Evolutionary conservation across 225 moss, liverwort and hornwort genomes (phyloP).

Genomic region (Pseudoscleropodium purum): DNA sequence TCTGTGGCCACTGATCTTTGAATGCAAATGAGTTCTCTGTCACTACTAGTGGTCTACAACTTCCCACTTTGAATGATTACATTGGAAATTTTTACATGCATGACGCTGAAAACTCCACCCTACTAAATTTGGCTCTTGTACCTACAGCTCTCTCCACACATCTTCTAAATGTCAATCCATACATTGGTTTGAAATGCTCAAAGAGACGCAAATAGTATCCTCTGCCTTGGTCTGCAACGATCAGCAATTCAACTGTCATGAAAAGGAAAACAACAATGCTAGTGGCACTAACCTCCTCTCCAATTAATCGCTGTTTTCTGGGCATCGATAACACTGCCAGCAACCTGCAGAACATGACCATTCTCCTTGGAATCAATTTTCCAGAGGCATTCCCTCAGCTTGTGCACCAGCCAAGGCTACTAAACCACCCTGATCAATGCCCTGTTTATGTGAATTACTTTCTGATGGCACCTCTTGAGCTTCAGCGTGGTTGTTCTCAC

Average conservation of each 20-base stretch:
- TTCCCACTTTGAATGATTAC: neutral
- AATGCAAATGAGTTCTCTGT: neutral
- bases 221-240: neutral
- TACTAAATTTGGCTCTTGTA: neutral
- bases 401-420: slow-evolving; percentile 29
- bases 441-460: slow-evolving; percentile 14
- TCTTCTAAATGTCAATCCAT: neutral
- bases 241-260: neutral
- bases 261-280: neutral
- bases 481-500: slow-evolving; percentile 10
- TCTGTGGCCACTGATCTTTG: neutral
- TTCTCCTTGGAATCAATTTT: slow-evolving; percentile 13
- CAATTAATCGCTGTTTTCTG: neutral
- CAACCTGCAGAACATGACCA: slow-evolving; percentile 21
- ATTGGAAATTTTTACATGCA: neutral
- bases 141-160: neutral
- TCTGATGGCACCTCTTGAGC: slow-evolving; percentile 14
- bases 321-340: slow-evolving; percentile 15
- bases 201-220: neutral
- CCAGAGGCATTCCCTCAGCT: slow-evolving; percentile 1
- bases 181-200: neutral
- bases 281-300: slow-evolving; percentile 29
- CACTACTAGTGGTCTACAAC: neutral
- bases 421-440: slow-evolving; percentile 28
- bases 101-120: neutral